phyloP scores from a whole-genome alignment of 441 rosid species.

The Populus hybrid region DNA sequence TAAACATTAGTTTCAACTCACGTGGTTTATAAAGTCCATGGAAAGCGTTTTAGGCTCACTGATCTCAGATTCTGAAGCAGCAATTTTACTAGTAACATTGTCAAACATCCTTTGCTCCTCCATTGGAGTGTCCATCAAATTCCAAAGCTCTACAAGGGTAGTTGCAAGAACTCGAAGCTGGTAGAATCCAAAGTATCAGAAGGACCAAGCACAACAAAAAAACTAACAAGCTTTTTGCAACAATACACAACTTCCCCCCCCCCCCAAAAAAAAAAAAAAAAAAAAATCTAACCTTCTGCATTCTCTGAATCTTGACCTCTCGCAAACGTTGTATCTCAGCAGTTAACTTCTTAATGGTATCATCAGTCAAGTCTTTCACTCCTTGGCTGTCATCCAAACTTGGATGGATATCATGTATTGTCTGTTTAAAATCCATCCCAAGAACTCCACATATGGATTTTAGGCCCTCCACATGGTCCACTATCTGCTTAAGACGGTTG shows the following conservation, averaged over 20 bases:
- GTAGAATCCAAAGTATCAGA: slow-evolving; percentile 10
- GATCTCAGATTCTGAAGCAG: slow-evolving; percentile 65
- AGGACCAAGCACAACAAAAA: neutral
- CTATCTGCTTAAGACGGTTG: slow-evolving; percentile 49
- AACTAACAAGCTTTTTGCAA: neutral
- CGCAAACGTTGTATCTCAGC: slow-evolving; percentile 43
- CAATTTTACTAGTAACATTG: slow-evolving; percentile 52
- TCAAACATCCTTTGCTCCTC: slow-evolving; percentile 71
- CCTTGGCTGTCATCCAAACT: slow-evolving; percentile 38
- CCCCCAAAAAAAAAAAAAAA: too few relatives aligned
- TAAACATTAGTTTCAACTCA: slow-evolving; percentile 28
- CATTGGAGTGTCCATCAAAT: slow-evolving; percentile 66
- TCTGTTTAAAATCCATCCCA: slow-evolving; percentile 54
- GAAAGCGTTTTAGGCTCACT: slow-evolving; percentile 65
- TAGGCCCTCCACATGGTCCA: slow-evolving; percentile 34
- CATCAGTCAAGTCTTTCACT: slow-evolving; percentile 44
- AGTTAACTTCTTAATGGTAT: slow-evolving; percentile 51
- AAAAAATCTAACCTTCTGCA: slow-evolving; percentile 46
- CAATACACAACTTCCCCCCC: neutral
- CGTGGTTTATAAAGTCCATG: slow-evolving; percentile 46
- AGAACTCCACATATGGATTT: slow-evolving; percentile 58
- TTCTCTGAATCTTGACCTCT: slow-evolving; percentile 59
- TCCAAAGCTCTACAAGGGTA: slow-evolving; percentile 72
- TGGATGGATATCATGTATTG: slow-evolving; percentile 44
- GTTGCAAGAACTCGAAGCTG: slow-evolving; percentile 83